Evolutionary conservation across 2,329 filamentous ascomycete genomes (phyloP).

Genomic region (Clarireedia sp.): DNA sequence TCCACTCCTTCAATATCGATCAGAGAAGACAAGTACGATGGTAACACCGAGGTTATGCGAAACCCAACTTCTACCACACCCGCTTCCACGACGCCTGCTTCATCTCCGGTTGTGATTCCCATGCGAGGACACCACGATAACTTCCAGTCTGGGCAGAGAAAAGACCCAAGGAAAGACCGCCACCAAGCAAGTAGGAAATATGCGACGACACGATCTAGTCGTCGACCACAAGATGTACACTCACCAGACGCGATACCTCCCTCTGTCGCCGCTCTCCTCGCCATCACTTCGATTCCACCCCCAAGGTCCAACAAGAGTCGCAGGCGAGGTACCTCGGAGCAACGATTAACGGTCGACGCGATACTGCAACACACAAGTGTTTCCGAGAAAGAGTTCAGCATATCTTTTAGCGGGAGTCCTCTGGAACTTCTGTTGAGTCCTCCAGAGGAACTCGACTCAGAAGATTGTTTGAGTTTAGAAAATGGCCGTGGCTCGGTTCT

Average conservation of each 20-base stretch:
- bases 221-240: conserved; percentile 36
- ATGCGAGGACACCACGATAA: conserved; percentile 19
- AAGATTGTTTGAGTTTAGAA: conserved; percentile 40
- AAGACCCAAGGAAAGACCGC: conserved; percentile 18
- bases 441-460: conserved; percentile 48
- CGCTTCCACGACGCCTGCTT: background rate
- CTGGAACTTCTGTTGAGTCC: conserved; percentile 53
- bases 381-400: conserved; percentile 45
- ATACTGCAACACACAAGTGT: conserved; percentile 46
- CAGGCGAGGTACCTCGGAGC: conserved; percentile 14
- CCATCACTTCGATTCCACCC: conserved; percentile 52
- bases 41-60: background rate
- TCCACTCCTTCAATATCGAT: background rate
- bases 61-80: background rate
- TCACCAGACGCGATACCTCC: conserved; percentile 48
- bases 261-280: conserved; percentile 52
- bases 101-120: conserved; percentile 20
- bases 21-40: conserved; percentile 1
- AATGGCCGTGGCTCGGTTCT: conserved; percentile 44
- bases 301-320: conserved; percentile 29
- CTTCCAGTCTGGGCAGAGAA: conserved; percentile 13
- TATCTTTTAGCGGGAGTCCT: conserved; percentile 45
- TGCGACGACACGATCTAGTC: conserved; percentile 12
- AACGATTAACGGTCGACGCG: conserved; percentile 47
- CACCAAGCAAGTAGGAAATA: conserved; percentile 15